Percentiles rank a stretch among this genome's conserved stretches.
Conservation (phyloP, 129 eudicot genomes). For the Cynara cardunculus region DNA sequence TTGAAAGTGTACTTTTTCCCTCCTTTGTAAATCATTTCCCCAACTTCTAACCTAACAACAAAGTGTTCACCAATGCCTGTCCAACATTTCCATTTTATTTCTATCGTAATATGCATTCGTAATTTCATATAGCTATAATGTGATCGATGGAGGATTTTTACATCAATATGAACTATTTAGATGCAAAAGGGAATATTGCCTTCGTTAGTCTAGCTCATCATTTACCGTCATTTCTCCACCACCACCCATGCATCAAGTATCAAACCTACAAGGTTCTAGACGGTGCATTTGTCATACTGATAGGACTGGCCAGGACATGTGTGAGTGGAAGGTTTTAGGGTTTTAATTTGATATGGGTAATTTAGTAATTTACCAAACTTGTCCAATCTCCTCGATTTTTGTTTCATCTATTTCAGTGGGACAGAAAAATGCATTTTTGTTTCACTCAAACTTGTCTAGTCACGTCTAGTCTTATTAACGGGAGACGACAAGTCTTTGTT, state of each 20-base stretch:
- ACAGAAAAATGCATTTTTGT: not conserved
- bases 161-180: not conserved
- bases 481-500: not conserved
- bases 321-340: not conserved
- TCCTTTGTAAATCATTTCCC: not conserved
- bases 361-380: not conserved
- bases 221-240: not conserved
- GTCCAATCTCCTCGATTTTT: not conserved
- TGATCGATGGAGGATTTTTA: constrained; percentile 4
- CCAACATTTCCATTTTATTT: not conserved
- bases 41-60: not conserved
- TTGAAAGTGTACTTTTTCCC: not conserved
- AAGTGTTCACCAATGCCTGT: not conserved
- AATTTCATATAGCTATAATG: not conserved
- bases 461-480: too few relatives aligned
- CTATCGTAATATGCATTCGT: not conserved
- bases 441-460: not conserved
- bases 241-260: not conserved
- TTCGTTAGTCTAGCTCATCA: not conserved
- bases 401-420: not conserved
- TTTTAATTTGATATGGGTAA: not conserved
- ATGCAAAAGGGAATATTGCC: not conserved
- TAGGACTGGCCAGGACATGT: not conserved
- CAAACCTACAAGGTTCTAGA: not conserved
- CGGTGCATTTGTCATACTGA: not conserved